Base-by-base conservation (phyloP, 192 early-diverging fungal species). In the Chytriomyces hyalinus region DNA sequence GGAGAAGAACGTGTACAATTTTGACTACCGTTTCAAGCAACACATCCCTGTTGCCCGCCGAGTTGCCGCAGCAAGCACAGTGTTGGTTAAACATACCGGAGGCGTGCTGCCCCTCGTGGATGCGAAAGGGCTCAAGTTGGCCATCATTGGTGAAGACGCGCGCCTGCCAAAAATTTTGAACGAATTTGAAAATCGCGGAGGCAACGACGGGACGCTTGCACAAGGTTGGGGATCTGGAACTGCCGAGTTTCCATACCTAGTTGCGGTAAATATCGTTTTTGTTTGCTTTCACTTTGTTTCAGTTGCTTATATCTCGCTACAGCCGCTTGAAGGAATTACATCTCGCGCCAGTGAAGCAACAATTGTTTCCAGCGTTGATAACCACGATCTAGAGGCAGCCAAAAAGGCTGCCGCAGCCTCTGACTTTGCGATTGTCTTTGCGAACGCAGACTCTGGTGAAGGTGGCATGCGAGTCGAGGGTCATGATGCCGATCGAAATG, bases 211-310 rank as follows among this genome's bases (percentile, higher is more conserved):
- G 0, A 82, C 80, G 0, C 53, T 84, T 62, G 78, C 84, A 46
- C 62, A 71, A 60, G 83, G 84, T 6, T 85, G 84, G 84, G 84
- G 84, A 8, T 81, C 78, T 59, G 84, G 84, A 17, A 85, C 84
- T 5, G 61, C 80, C 6, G 53, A 83, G 26, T 86, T 85, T 65
- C 82, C 84, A 36, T 85, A 84, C 63, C 26, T 85, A 5, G 65
- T 85, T 13, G 63, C 84, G 5, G 72, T 73, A 49, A 8, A 45
- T 61, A 17, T 67, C 10, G 5, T 67, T 26, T 67, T 11, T 10
- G 36, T 45, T 11, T 26, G 24, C 24, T 20, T 11, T 10, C 8
- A 46, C 44, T 67, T 6, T 67, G 20, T 67, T 67, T 46, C 8
- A 63, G 11, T 9, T 9, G 7, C 28, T 63, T 9, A 8, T 63